Conservation (phyloP, 768 basidiomycete genomes). For the Hypholoma fasciculare region DNA sequence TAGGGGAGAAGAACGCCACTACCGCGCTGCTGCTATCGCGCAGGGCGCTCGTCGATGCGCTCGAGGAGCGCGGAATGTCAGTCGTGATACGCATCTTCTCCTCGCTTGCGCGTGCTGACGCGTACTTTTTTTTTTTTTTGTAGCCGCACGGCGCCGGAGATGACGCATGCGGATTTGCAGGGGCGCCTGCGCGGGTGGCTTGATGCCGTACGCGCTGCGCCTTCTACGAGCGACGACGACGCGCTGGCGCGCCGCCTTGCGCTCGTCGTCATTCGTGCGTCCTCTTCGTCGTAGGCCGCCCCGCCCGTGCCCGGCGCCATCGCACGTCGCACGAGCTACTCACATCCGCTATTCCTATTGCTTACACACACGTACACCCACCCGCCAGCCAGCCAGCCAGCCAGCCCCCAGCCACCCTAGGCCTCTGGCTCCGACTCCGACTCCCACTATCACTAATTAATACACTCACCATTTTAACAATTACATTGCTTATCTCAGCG, state of each 20-base stretch:
- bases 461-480: too few relatives aligned
- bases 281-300: too few relatives aligned
- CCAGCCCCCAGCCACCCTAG: too few relatives aligned
- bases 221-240: neutral
- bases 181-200: conserved; percentile 68
- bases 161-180: conserved; percentile 44
- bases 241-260: conserved; percentile 1
- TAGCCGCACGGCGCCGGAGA: conserved; percentile 31
- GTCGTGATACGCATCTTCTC: too few relatives aligned
- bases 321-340: neutral
- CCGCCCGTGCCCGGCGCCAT: neutral
- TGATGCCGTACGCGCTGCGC: neutral
- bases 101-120: neutral
- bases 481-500: too few relatives aligned
- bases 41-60: conserved; percentile 60
- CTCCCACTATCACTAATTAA: too few relatives aligned
- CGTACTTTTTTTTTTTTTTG: neutral
- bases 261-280: neutral
- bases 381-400: too few relatives aligned
- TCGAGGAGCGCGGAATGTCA: conserved; percentile 79
- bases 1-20: too few relatives aligned
- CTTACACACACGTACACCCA: too few relatives aligned
- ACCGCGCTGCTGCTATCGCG: conserved; percentile 46
- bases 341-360: too few relatives aligned
- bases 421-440: too few relatives aligned